Conservation (phyloP, 257 asterid species). For the Gardenia jasminoides region DNA sequence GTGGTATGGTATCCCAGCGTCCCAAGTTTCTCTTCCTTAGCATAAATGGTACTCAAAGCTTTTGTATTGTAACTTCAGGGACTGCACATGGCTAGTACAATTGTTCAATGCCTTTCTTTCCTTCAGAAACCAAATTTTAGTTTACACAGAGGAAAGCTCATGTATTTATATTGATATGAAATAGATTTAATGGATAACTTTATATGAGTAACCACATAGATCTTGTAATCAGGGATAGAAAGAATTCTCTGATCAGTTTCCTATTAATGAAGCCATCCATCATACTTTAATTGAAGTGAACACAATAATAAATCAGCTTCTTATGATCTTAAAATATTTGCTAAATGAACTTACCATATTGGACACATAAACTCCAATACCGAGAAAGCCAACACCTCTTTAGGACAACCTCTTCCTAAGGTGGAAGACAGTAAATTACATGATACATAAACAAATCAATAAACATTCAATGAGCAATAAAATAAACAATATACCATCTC, state of each 20-base stretch:
- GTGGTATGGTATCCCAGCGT: no score
- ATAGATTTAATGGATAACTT: no score
- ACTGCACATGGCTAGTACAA: no score
- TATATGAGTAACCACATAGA: no score
- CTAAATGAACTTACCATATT: constrained; percentile 45
- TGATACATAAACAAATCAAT: constrained; percentile 30
- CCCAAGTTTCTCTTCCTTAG: no score
- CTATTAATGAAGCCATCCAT: no score
- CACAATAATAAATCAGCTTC: not conserved
- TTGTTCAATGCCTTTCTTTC: no score
- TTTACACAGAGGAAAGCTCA: no score
- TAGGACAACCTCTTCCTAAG: constrained; percentile 88
- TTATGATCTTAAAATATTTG: not conserved
- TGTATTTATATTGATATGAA: no score
- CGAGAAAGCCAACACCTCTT: constrained; percentile 97
- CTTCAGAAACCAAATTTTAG: no score
- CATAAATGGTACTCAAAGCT: no score
- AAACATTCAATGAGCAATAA: not conserved
- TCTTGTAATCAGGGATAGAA: not conserved
- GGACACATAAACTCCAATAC: constrained; percentile 73
- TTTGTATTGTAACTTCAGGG: no score
- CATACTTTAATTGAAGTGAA: not conserved
- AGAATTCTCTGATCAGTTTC: not conserved
- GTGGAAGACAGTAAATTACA: constrained; percentile 43
- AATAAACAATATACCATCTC: constrained; percentile 64